Evolutionary conservation across 257 asterid genomes (phyloP), one percentile per base, ranked within the genome.

Genomic region (Nicotiana obtusifolia): DNA sequence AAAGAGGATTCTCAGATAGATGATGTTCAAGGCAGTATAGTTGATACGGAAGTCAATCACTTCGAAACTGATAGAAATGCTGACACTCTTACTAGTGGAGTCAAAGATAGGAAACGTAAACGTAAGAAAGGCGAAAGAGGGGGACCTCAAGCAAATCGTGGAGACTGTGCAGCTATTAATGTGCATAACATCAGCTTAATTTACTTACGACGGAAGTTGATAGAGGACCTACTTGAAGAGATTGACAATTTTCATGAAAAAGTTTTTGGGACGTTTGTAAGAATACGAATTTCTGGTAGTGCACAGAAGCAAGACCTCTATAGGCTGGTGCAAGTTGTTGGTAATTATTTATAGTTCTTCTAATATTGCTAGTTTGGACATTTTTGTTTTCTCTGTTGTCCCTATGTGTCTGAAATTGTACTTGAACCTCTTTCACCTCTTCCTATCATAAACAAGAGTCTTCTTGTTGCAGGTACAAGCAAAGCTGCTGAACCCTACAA

Each of bases 281-380:
- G 99, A 80, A 96, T 96, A 84, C 90, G 98, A 84, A 96, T 96
- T 83, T 93, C 94, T 76, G 97, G 95, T 76, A 90, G 87, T 78
- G 88, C 64, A 81, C 98, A 92, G 86, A 96, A 96, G 93, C 99
- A 96, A 86, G 99, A 96, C 86, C 81, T 96, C 65, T 96, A 96
- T 86, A 94, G 99, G 91, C 93, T 96, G 81, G 99, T 96, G 81
- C 98, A 90, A 89, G 99, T 96, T 84, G 92, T 94, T 80, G 99
- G 98, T 96, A 90, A 83, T 85, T 86, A 81, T 85, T 57, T 65
- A 26, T 80, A 59, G 41, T 80, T 53, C 77, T 66, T 80, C 41
- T 59, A 44, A 80, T 26, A 26, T 52, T 80, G 19, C 44, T 64
- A 31, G 14, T 59, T 79, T 79, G 69, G 15, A 37, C 71, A 35